phyloP scores from a whole-genome alignment of 768 basidiomycete species.

The Chlorophyllum brunneum region DNA sequence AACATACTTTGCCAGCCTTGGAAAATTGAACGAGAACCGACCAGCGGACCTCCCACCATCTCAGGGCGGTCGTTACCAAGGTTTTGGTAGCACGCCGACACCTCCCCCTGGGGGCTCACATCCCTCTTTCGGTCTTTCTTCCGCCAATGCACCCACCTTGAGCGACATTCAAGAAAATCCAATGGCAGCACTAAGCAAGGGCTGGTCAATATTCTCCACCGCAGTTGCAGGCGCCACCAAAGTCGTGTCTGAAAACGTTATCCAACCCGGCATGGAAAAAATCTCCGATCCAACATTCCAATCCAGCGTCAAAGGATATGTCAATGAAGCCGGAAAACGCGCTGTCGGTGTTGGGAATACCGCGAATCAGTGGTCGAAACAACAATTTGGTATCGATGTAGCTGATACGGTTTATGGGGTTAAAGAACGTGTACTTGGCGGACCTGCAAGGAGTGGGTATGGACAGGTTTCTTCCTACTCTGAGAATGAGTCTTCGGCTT shows the following conservation, averaged over 20 bases:
- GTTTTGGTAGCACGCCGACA: slow-evolving; percentile 86
- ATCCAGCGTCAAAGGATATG: slow-evolving; percentile 68
- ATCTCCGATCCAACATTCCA: slow-evolving; percentile 81
- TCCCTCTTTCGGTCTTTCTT: slow-evolving; percentile 72
- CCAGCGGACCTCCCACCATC: slow-evolving; percentile 82
- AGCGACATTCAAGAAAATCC: slow-evolving; percentile 87
- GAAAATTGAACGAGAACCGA: slow-evolving; percentile 75
- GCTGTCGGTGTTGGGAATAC: slow-evolving; percentile 58
- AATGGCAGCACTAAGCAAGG: slow-evolving; percentile 79
- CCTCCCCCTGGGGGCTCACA: slow-evolving; percentile 49
- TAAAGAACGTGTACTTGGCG: slow-evolving; percentile 50
- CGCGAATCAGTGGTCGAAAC: slow-evolving; percentile 77
- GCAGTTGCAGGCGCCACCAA: slow-evolving; percentile 78
- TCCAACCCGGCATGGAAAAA: slow-evolving; percentile 84
- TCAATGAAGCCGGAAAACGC: slow-evolving; percentile 61
- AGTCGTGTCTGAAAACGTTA: slow-evolving; percentile 79
- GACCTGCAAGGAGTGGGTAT: slow-evolving; percentile 52
- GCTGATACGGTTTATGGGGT: slow-evolving; percentile 71
- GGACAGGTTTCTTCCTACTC: slow-evolving; percentile 38
- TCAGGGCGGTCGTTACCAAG: slow-evolving; percentile 90
- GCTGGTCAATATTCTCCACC: slow-evolving; percentile 93
- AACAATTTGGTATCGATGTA: slow-evolving; percentile 81
- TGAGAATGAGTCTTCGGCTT: slow-evolving; percentile 50
- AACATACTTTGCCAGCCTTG: slow-evolving; percentile 78
- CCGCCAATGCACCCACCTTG: slow-evolving; percentile 74